Evolutionary conservation across 495 filamentous ascomycete genomes (phyloP), one percentile per base, ranked within the genome.

Genomic region (Aspergillus nanangensis): DNA sequence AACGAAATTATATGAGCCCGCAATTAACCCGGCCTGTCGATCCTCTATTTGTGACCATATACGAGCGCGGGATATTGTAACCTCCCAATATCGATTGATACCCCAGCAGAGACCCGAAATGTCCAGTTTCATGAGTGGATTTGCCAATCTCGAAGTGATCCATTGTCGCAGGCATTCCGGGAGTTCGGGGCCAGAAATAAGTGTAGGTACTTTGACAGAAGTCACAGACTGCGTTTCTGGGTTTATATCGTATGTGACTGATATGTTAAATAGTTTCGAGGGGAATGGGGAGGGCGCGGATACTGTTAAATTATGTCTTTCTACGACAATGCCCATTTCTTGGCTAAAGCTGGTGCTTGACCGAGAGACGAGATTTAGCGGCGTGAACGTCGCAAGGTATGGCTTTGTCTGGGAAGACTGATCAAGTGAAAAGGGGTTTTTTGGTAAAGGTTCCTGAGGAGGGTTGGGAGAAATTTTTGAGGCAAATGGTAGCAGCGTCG

Each of bases 61-160:
- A 22, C 58, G 56, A 23, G 71, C 71, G 3, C 70, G 63, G 14
- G 58, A 55, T 17, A 72, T 41, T 21, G 56, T 48, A 13, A 58
- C 62, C 57, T 71, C 71, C 68, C 71, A 73, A 49, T 68, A 71
- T 8, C 65, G 56, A 21, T 68, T 71, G 24, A 72, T 65, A 18
- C 67, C 68, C 62, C 67, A 67, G 44, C 71, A 71, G 3, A 72
- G 57, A 7, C 67, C 71, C 8, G 69, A 56, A 27, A 74, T 53
- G 39, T 74, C 69, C 2, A 72, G 55, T 34, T 55, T 63, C 14
- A 69, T 31, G 8, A 72, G 60, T 1, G 66, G 60, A 25, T 63
- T 70, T 9, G 47, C 47, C 29, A 74, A 44, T 21, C 71, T 56
- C 15, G 56, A 46, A 10, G 63, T 53, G n/a, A 69, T 65, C 71